phyloP scores from a whole-genome alignment of 1,284 basidiomycete species.

The Earliella scabrosa region DNA sequence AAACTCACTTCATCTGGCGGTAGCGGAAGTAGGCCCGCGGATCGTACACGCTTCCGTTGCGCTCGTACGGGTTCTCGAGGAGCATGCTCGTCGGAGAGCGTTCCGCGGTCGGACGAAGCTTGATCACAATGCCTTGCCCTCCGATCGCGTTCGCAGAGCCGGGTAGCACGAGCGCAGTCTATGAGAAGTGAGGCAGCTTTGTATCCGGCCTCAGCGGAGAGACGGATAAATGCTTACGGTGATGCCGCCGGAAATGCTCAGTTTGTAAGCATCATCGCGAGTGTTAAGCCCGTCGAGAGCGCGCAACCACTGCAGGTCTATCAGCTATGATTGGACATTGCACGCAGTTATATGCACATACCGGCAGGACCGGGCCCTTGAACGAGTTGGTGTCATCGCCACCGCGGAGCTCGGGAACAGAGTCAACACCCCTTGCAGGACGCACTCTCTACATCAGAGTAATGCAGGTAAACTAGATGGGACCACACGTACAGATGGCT shows the following conservation, averaged over 20 bases:
- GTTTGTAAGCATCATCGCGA: slow-evolving; percentile 40
- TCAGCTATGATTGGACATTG: background rate
- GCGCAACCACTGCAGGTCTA: slow-evolving; percentile 42
- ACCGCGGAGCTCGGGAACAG: slow-evolving; percentile 30
- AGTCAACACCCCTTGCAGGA: slow-evolving; percentile 19
- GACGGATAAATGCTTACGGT: too few relatives aligned
- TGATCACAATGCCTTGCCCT: slow-evolving; percentile 49
- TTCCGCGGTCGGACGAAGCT: slow-evolving; percentile 50
- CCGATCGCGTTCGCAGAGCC: slow-evolving; percentile 51
- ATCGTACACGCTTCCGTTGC: slow-evolving; percentile 38
- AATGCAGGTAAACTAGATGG: background rate
- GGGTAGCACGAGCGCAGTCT: slow-evolving; percentile 48
- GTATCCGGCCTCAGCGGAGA: too few relatives aligned
- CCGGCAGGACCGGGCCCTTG: slow-evolving; percentile 44
- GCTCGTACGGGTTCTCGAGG: slow-evolving; percentile 49
- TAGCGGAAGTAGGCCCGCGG: slow-evolving; percentile 41
- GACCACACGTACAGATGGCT: slow-evolving; percentile 24
- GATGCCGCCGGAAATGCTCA: slow-evolving; percentile 50
- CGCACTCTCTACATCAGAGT: too few relatives aligned
- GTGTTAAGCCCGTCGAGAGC: slow-evolving; percentile 50
- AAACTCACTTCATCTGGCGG: slow-evolving; percentile 49
- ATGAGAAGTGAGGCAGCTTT: too few relatives aligned
- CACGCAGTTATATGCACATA: slow-evolving; percentile 1
- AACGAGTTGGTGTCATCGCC: slow-evolving; percentile 41
- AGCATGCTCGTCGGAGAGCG: slow-evolving; percentile 49